phyloP scores from a whole-genome alignment of 192 early-diverging fungal species.

The Allomyces arbusculus region DNA sequence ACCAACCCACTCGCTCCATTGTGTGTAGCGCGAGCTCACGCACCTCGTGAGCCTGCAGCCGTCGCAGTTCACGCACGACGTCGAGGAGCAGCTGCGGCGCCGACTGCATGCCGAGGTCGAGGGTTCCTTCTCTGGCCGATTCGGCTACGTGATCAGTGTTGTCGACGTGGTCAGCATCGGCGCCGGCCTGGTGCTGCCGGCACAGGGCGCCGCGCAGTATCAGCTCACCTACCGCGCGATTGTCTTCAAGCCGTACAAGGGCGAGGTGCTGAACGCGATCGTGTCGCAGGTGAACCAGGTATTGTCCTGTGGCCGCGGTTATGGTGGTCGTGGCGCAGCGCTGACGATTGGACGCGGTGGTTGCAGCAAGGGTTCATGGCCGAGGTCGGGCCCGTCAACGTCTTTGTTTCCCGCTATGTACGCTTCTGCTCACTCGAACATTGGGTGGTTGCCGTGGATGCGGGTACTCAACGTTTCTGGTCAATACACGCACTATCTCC shows the following conservation, averaged over 20 bases:
- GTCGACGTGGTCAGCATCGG: constrained; percentile 57
- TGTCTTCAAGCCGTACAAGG: constrained; percentile 92
- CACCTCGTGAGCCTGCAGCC: constrained; percentile 91
- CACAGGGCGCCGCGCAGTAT: constrained; percentile 74
- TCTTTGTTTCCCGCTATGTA: background rate
- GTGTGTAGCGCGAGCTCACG: constrained; percentile 27
- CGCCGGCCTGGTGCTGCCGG: constrained; percentile 63
- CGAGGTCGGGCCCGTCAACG: background rate
- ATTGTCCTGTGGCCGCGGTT: background rate
- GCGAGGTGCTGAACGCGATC: constrained; percentile 84
- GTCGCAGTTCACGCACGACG: constrained; percentile 67
- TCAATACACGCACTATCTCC: no score
- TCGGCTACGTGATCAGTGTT: constrained; percentile 82
- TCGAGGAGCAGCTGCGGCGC: constrained; percentile 49
- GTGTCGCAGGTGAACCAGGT: constrained; percentile 78
- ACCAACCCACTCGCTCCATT: no score
- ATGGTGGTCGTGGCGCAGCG: background rate
- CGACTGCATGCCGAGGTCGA: constrained; percentile 87
- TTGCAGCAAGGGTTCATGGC: background rate
- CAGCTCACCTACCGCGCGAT: constrained; percentile 75
- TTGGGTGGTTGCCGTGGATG: background rate
- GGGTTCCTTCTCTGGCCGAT: constrained; percentile 78
- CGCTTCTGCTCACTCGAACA: background rate
- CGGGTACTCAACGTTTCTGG: background rate
- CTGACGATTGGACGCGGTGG: no score